Base-by-base conservation (phyloP, 78 protist species). In the Dictyostelium firmibasis region DNA sequence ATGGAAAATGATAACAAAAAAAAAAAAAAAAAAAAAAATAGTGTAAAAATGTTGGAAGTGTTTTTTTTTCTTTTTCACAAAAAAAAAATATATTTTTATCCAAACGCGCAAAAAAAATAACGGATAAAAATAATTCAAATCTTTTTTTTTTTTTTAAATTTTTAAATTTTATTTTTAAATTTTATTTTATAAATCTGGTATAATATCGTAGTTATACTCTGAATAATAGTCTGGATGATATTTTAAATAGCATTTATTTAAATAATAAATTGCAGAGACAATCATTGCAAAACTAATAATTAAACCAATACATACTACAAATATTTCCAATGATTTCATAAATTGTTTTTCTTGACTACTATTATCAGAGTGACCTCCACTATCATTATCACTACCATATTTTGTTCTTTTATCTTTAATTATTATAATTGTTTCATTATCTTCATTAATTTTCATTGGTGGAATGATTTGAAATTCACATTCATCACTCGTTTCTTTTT, bases 231-330 rank as follows among this genome's bases (percentile, higher is more conserved):
- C 74, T 7, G 74, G 74, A 64, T 64, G 74, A 70, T 27, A 70
- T 31, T 70, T 70, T 7, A 70, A 70, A 70, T 70, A 70, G 14
- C 77, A 70, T 31, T 70, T 70, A 4, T 70, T 70, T 70, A 70
- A 27, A 70, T 70, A 70, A 5, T 70, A 70, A 31, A 70, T 70
- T 31, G 77, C 77, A 3, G 77, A 70, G 27, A 70, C 77, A 31
- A 70, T 70, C 77, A 70, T 70, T 70, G 77, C 41, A 29, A 70
- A 70, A 70, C 77, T 31, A 31, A 70, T 70, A 29, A 70, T 70
- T 70, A 70, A 70, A 25, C 77, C 77, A 31, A 70, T 31, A 70
- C 77, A 70, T 27, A 70, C 16, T 31, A 70, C 33, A 70, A 70
- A 70, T 31, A 70, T 70, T 70, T 70, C 77, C 41, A 70, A 29